A percentile compares a stretch with the other conserved stretches of the same genome.
Evolutionary conservation across 2,329 filamentous ascomycete genomes (phyloP).

Genomic region (Plenodomus lindquistii): DNA sequence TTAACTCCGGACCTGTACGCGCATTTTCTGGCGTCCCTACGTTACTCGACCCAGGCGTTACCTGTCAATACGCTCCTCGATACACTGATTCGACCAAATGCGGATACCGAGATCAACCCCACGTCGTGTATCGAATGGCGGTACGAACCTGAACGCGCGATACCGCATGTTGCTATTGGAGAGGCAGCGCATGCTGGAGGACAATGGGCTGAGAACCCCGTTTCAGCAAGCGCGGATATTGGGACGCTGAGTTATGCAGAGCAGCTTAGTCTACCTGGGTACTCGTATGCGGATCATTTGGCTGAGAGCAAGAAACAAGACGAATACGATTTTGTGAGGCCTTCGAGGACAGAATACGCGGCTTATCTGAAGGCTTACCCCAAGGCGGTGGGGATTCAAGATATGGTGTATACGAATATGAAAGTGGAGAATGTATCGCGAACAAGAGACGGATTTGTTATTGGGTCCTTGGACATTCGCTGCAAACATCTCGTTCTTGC

Average conservation of each 20-base stretch:
- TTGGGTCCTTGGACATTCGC: slow-evolving; percentile 55
- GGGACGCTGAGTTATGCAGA: slow-evolving; percentile 65
- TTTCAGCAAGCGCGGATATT: slow-evolving; percentile 59
- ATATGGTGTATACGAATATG: slow-evolving; percentile 51
- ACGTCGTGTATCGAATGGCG: slow-evolving; percentile 60
- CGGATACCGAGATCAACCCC: slow-evolving; percentile 60
- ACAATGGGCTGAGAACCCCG: slow-evolving; percentile 62
- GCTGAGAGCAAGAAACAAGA: slow-evolving; percentile 43
- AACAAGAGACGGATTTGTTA: slow-evolving; percentile 52
- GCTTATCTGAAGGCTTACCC: slow-evolving; percentile 61
- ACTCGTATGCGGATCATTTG: slow-evolving; percentile 60
- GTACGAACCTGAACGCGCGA: slow-evolving; percentile 53
- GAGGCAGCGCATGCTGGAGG: slow-evolving; percentile 57
- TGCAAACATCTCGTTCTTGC: slow-evolving; percentile 63
- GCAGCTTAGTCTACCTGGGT: slow-evolving; percentile 63
- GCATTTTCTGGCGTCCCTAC: slow-evolving; percentile 62
- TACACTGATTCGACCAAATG: slow-evolving; percentile 61
- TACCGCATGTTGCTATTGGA: slow-evolving; percentile 60
- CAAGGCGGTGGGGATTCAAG: slow-evolving; percentile 55
- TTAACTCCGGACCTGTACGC: slow-evolving; percentile 57
- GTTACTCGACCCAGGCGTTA: slow-evolving; percentile 64
- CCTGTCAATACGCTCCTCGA: slow-evolving; percentile 64
- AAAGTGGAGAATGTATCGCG: slow-evolving; percentile 51
- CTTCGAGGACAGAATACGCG: slow-evolving; percentile 58
- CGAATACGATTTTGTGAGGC: slow-evolving; percentile 57